Conservation (phyloP, 2,329 filamentous ascomycete genomes). For the Blastomyces emzantsi region DNA sequence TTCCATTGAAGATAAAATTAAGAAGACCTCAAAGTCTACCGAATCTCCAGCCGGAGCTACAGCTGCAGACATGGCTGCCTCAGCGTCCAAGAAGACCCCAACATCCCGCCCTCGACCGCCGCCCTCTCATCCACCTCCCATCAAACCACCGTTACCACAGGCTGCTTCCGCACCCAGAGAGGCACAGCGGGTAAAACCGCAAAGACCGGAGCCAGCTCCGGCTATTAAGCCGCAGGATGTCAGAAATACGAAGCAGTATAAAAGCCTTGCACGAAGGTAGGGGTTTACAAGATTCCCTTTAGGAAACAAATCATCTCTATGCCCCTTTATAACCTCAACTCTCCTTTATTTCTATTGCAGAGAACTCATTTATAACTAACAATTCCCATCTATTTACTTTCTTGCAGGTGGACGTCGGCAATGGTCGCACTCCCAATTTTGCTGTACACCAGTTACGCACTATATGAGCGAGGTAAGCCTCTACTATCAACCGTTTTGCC, state of each 20-base stretch:
- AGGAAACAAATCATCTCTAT: not conserved
- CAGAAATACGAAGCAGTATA: conserved; percentile 35
- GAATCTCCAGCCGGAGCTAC: not conserved
- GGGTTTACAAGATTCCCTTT: conserved; percentile 9
- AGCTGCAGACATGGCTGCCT: not conserved
- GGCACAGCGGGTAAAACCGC: not conserved
- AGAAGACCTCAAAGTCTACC: not conserved
- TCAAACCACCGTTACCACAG: not conserved
- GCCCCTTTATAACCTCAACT: too few relatives aligned
- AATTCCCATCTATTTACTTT: not conserved
- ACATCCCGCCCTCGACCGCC: not conserved
- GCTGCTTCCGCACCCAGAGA: not conserved
- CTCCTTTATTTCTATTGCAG: not conserved
- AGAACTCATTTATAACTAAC: not conserved
- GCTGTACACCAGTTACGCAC: conserved; percentile 21
- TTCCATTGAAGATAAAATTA: not conserved
- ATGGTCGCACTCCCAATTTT: conserved; percentile 24
- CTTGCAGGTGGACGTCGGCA: conserved; percentile 21
- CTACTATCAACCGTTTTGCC: not conserved
- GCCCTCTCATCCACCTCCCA: not conserved
- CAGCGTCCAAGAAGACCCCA: not conserved
- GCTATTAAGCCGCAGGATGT: conserved; percentile 22
- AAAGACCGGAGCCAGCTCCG: not conserved
- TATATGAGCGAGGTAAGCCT: conserved; percentile 22
- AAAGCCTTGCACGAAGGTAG: conserved; percentile 31